Conservation (phyloP, 257 asterid species). For the Salvia miltiorrhiza region DNA sequence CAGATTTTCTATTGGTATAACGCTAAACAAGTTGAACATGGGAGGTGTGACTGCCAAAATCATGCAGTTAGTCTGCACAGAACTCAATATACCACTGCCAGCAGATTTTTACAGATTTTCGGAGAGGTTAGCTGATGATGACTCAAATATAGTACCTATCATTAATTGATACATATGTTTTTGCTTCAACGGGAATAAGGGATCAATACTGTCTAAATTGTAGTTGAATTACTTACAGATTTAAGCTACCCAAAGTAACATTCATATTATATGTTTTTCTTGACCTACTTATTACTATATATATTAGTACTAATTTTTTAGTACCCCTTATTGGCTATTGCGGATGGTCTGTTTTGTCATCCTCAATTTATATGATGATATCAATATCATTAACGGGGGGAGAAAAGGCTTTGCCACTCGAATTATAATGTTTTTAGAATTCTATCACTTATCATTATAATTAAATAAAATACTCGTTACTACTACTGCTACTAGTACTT, state of each 20-base stretch:
- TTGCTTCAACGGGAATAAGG: neutral
- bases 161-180: constrained; percentile 39
- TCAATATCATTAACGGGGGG: no score
- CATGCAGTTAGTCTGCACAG: constrained; percentile 77
- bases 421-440: no score
- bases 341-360: no score
- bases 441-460: no score
- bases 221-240: neutral
- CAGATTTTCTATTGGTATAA: constrained; percentile 73
- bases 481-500: no score
- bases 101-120: constrained; percentile 50
- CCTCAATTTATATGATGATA: no score
- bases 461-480: no score
- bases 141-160: constrained; percentile 48
- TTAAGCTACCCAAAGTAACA: neutral
- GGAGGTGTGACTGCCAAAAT: constrained; percentile 83
- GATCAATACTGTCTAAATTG: neutral
- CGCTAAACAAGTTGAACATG: constrained; percentile 76
- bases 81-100: constrained; percentile 77
- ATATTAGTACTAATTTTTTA: no score
- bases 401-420: no score
- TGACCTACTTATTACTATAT: neutral
- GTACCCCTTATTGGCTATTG: no score
- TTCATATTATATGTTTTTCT: neutral
- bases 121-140: constrained; percentile 45